These are phyloP conservation scores for Fraxinus nigra DNA, from an alignment of 305 asterid species.

Conservation along the genomic window DNA sequence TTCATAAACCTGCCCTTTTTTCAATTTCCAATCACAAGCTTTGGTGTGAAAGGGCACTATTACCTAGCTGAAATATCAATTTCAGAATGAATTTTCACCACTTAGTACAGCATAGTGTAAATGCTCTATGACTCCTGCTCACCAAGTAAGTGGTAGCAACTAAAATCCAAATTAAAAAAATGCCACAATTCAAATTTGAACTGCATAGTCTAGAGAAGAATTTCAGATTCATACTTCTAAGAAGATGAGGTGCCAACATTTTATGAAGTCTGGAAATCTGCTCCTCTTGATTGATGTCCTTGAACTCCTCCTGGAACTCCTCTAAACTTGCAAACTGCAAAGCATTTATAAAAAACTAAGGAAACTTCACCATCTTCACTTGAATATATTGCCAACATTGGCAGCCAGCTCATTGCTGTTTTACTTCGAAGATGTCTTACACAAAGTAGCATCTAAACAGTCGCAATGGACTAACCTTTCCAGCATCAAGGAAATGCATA, in stretches of 20 bases:
- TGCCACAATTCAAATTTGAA: constrained; percentile 15
- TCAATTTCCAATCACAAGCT: background rate
- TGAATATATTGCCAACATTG: background rate
- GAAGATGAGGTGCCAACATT: constrained; percentile 97
- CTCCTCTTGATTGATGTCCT: constrained; percentile 97
- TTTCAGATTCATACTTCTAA: constrained; percentile 70
- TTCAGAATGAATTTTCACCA: background rate
- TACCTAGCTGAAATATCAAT: background rate
- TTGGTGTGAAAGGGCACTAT: background rate
- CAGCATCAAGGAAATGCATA: constrained; percentile 99
- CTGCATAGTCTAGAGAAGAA: constrained; percentile 23
- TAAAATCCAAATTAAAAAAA: background rate
- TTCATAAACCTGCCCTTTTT: background rate
- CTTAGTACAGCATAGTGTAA: background rate
- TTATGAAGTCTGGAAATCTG: constrained; percentile 93
- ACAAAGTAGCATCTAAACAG: constrained; percentile 13
- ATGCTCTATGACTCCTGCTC: background rate
- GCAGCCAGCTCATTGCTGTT: constrained; percentile 14
- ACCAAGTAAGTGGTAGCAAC: background rate
- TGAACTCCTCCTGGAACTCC: constrained; percentile 96
- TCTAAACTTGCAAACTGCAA: constrained; percentile 90
- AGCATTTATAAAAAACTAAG: constrained; percentile 18
- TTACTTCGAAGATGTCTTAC: constrained; percentile 15
- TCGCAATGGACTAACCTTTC: constrained; percentile 65
- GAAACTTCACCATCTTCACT: background rate